Evolutionary conservation across 495 filamentous ascomycete genomes (phyloP).

Genomic region (Penicillium robsamsonii): DNA sequence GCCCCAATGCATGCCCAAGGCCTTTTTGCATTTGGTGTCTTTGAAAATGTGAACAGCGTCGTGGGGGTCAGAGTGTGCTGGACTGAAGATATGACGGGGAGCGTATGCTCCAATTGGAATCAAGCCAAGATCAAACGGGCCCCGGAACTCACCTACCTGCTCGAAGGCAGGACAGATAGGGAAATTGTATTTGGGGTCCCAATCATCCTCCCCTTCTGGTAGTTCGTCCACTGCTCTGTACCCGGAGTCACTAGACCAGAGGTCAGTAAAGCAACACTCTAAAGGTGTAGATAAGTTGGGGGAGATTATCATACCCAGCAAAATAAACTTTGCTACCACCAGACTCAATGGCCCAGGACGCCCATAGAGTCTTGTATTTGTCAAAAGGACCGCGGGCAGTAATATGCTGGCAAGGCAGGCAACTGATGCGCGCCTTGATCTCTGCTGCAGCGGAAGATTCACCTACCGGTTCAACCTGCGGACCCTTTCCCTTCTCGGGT

Average conservation of each 20-base stretch:
- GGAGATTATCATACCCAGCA: conserved; percentile 35
- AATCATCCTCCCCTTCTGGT: conserved; percentile 67
- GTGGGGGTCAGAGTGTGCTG: conserved; percentile 84
- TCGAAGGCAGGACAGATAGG: conserved; percentile 84
- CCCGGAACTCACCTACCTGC: conserved; percentile 76
- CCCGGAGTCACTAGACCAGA: conserved; percentile 58
- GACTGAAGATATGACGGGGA: conserved; percentile 71
- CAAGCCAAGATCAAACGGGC: conserved; percentile 88
- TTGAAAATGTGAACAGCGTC: conserved; percentile 88
- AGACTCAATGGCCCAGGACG: conserved; percentile 77
- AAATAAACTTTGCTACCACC: conserved; percentile 53
- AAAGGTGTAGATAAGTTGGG: neutral
- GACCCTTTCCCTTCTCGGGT: conserved; percentile 24
- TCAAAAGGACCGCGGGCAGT: conserved; percentile 69
- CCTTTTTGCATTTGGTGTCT: conserved; percentile 79
- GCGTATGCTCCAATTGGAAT: conserved; percentile 94
- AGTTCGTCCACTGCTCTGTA: conserved; percentile 78
- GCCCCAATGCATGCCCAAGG: conserved; percentile 92
- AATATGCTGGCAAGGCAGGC: conserved; percentile 83
- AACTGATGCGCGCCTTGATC: conserved; percentile 75
- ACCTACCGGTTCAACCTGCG: conserved; percentile 30
- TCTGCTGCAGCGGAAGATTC: conserved; percentile 31
- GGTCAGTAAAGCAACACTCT: conserved; percentile 10
- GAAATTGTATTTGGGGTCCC: conserved; percentile 64
- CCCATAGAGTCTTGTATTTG: conserved; percentile 75